Base-by-base conservation (phyloP, 345 rosid species). In the Melaleuca alternifolia region DNA sequence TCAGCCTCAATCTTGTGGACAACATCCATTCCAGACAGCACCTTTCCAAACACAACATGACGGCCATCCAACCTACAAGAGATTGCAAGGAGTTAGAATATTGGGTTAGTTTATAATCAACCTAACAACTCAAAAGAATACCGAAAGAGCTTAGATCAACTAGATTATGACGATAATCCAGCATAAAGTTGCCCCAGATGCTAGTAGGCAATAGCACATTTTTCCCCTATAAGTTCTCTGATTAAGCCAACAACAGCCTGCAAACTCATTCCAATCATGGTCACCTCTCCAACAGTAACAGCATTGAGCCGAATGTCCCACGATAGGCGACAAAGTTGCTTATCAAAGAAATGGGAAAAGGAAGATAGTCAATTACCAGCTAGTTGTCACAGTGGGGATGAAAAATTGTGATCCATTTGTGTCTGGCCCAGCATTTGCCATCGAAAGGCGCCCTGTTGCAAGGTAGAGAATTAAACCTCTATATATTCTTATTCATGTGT, bases 341-440 rank as follows among this genome's bases (percentile, higher is more conserved):
- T 21, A 30, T 16, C 61, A 52, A 83, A 51, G 61, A 85, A 48
- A 44, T 48, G 50, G 37, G 53, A 26, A 5, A 50, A 75, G 16
- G 61, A 56, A 46, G 65, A n/a, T 7, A 50, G 50, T 65, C 44
- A 21, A 85, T 85, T 85, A 97, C 99, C 99, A 96, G 93, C 91
- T 89, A 7, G 97, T 96, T 87, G 92, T 88, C 87, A 97, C 95
- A 9, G 97, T 92, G 53, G 99, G 95, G 84, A 97, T 93, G 92
- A 96, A 97, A 92, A 97, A 97, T 79, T 97, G 99, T 51, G 98
- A 97, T 75, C 97, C 98, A 89, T 95, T 95, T 21, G 97, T 93
- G 90, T 96, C 97, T 44, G 93, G 89, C 84, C 99, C 99, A 23
- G 95, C 93, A 90, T 97, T 95, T 54, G 97, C 98, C 99, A 96